Evolutionary conservation across 495 filamentous ascomycete species (phyloP), one percentile per base, ranked within the genome.

Genomic region (Aspergillus biplanus): DNA sequence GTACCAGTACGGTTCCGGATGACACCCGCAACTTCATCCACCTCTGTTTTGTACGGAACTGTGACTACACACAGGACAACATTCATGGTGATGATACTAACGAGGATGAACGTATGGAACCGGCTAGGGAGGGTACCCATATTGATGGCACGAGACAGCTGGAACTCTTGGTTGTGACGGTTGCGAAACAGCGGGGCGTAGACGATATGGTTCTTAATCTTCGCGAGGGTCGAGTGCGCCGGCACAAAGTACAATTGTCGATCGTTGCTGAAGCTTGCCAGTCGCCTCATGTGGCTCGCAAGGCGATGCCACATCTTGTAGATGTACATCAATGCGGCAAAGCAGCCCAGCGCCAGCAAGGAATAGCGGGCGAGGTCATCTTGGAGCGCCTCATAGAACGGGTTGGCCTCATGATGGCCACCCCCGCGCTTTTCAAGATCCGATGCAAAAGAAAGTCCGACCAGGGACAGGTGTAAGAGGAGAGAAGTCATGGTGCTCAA

Each of bases 101-200:
- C 67, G 4, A 99, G 78, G 52, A 96, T 79, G 39, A 95, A 67
- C 6, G 82, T 82, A 70, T 99, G 93, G 54, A 97, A 86, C 9
- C 95, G 87, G 47, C 88, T 91, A 5, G 95, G 95, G 4, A 98
- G 78, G 1, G 88, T 93, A 34, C 95, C 95, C 68, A 97, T 83
- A 72, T 92, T 93, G 66, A 95, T 70, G 46, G 89, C 90, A 13
- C 85, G 79, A 6, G 90, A 94, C 6, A 97, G 75, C 65, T 86
- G 85, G 65, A 97, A 86, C 72, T 96, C 93, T 57, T 89, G 86
- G 76, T 95, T 96, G 78, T 97, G 94, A 33, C 94, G 87, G 64
- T 84, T 89, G 11, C 83, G 84, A 73, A 91, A 88, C 21, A 98
- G 75, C 1, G 95, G 93, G 9, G 95, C 94, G 72, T 93, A 92